These are phyloP conservation scores for Colletotrichum destructivum DNA, from an alignment of 2,329 filamentous ascomycete species.

Conservation along the genomic window DNA sequence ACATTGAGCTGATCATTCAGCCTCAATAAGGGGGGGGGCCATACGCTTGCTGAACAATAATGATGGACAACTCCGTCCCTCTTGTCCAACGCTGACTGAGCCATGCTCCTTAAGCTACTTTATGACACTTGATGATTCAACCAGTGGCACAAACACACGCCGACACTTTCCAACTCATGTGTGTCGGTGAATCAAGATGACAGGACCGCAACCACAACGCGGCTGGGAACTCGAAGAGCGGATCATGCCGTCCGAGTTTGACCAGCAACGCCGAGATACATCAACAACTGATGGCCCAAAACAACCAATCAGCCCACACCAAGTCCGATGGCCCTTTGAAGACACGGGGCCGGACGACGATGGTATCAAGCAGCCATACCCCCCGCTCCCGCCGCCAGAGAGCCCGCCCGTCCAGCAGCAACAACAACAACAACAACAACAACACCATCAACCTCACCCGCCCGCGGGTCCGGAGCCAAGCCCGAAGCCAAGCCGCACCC, in stretches of 20 bases:
- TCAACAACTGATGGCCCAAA: neutral
- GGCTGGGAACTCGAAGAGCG: slow-evolving; percentile 33
- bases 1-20: neutral
- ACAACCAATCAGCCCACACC: neutral
- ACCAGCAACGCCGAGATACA: neutral
- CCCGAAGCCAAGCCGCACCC: neutral
- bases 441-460: too few relatives aligned
- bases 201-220: slow-evolving; percentile 3
- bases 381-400: neutral
- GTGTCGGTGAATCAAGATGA: neutral
- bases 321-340: slow-evolving; percentile 20
- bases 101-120: neutral
- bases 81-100: neutral
- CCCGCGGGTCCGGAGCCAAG: neutral
- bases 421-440: neutral
- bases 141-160: neutral
- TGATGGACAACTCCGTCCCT: neutral
- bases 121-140: neutral
- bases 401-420: neutral
- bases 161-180: neutral
- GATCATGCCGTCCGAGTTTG: neutral
- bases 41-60: neutral
- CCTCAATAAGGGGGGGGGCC: neutral
- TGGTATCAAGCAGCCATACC: slow-evolving; percentile 8
- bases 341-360: neutral